These are phyloP conservation scores for Rugonectria rugulosa DNA, from an alignment of 2,329 filamentous ascomycete species.

Conservation along the genomic window DNA sequence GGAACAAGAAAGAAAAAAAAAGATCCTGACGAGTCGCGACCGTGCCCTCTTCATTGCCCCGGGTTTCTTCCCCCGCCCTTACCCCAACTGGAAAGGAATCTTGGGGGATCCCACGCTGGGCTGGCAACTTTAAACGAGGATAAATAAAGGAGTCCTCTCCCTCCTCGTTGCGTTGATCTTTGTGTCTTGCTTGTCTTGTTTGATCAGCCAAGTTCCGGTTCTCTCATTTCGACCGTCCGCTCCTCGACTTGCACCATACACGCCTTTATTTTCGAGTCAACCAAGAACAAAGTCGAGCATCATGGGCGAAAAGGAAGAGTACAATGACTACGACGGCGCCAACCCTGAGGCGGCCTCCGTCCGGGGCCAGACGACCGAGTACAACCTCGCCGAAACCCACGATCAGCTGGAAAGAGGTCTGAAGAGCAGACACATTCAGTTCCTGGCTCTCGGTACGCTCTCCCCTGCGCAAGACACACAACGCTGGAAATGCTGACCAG, in stretches of 20 bases:
- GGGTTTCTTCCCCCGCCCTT: slow-evolving; percentile 25
- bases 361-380: slow-evolving; percentile 39
- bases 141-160: slow-evolving; percentile 23
- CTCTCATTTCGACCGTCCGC: too few species aligned
- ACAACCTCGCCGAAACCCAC: slow-evolving; percentile 46
- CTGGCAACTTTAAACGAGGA: slow-evolving; percentile 12
- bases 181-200: neutral
- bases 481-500: neutral
- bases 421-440: slow-evolving; percentile 68
- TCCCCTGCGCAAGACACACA: neutral
- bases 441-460: slow-evolving; percentile 60
- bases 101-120: slow-evolving; percentile 3
- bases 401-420: slow-evolving; percentile 63
- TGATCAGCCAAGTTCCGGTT: neutral
- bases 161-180: neutral
- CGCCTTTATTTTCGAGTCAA: neutral
- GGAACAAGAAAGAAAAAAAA: neutral
- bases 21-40: slow-evolving; percentile 9
- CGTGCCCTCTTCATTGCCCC: slow-evolving; percentile 16
- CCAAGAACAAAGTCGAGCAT: too few species aligned
- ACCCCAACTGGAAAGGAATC: slow-evolving; percentile 18
- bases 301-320: slow-evolving; percentile 30
- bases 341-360: slow-evolving; percentile 35
- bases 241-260: neutral
- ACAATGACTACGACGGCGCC: slow-evolving; percentile 36